These are phyloP conservation scores for Eucalyptus tenuipes DNA, from an alignment of 345 rosid species.

Conservation along the genomic window DNA sequence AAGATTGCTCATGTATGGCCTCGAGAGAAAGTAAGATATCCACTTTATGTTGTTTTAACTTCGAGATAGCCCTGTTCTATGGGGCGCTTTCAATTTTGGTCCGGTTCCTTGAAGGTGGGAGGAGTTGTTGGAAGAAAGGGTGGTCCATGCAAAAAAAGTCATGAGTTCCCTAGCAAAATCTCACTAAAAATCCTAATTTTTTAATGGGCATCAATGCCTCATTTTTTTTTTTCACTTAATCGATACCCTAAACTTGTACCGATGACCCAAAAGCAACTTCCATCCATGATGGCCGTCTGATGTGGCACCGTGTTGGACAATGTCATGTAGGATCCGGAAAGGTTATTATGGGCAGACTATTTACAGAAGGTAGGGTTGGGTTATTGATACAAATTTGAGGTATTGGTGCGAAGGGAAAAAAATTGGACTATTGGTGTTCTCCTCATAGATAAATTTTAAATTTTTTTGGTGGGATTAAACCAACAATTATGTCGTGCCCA, in stretches of 20 bases:
- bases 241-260: not conserved
- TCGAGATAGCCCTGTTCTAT: not conserved
- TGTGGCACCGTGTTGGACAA: not conserved
- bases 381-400: not conserved
- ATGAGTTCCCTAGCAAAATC: not conserved
- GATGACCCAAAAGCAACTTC: not conserved
- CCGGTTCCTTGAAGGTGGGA: not conserved
- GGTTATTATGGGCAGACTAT: not conserved
- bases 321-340: not conserved
- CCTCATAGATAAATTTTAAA: not conserved
- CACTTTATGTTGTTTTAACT: not conserved
- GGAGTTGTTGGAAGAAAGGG: not conserved
- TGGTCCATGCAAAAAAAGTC: not conserved
- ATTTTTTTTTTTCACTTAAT: accelerated
- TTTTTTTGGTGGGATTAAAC: not conserved
- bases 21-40: not conserved
- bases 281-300: not conserved
- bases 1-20: not conserved
- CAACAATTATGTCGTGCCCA: not conserved
- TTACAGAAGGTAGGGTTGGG: not conserved
- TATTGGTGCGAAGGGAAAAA: not conserved
- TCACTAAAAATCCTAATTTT: not conserved
- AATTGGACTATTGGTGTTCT: not conserved
- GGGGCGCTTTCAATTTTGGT: not conserved
- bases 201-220: accelerated